phyloP scores from a whole-genome alignment of 2,329 filamentous ascomycete species.

The Ophiocordyceps camponoti-saundersi region DNA sequence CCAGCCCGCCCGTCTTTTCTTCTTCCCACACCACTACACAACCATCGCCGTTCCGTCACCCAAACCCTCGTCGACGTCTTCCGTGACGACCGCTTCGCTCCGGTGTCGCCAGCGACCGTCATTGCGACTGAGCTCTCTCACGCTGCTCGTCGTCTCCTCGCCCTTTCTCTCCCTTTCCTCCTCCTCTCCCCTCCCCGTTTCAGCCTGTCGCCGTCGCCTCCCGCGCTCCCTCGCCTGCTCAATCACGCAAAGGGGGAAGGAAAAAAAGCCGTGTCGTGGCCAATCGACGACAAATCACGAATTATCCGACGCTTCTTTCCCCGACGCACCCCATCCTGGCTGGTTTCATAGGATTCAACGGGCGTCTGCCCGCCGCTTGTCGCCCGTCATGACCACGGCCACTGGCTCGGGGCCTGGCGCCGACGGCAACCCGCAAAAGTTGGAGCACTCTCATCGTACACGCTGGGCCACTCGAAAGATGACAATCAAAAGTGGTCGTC shows the following conservation, averaged over 20 bases:
- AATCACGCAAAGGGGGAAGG: neutral
- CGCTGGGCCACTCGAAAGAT: slow-evolving; percentile 94
- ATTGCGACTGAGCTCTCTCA: neutral
- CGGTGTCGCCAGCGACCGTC: neutral
- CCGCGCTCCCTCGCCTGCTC: neutral
- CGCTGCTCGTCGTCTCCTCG: neutral
- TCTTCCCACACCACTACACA: neutral
- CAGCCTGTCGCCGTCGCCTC: neutral
- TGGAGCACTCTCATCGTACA: slow-evolving; percentile 48
- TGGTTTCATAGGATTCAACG: neutral
- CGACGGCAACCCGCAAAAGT: slow-evolving; percentile 6
- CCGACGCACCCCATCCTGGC: neutral
- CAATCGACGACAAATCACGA: neutral
- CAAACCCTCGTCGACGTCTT: neutral
- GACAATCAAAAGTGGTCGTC: slow-evolving; percentile 53
- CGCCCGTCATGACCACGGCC: neutral
- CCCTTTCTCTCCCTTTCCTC: neutral
- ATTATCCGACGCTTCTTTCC: neutral
- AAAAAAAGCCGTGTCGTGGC: neutral
- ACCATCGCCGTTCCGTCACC: neutral
- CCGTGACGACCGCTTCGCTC: neutral
- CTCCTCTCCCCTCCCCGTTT: neutral
- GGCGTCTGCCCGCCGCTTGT: neutral
- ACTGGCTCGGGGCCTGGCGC: slow-evolving; percentile 8
- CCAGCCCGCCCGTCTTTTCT: neutral